These are phyloP conservation scores for Skeletonema menzelii DNA, from an alignment of 108 stramenopile species.

Conservation along the genomic window DNA sequence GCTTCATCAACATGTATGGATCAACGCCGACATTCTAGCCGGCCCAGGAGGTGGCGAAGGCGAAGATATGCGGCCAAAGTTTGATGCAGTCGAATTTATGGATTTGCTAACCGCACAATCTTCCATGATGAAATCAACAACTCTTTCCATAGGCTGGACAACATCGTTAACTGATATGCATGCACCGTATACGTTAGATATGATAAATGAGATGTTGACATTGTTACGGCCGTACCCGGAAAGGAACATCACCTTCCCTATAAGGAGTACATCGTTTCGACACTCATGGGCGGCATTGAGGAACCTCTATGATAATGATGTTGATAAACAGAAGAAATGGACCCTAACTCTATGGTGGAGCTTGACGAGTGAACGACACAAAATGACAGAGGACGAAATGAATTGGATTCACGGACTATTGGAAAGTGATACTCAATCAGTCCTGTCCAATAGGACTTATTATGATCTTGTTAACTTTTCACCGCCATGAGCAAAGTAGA, in stretches of 20 bases:
- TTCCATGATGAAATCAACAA: background rate
- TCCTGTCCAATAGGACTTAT: slow-evolving; percentile 15
- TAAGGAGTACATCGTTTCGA: slow-evolving; percentile 12
- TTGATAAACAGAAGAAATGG: slow-evolving; percentile 1
- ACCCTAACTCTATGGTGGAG: slow-evolving; percentile 32
- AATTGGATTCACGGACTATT: slow-evolving; percentile 17
- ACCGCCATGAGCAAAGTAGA: background rate
- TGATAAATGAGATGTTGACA: slow-evolving; percentile 19
- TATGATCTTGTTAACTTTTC: slow-evolving; percentile 23
- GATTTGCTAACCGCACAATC: slow-evolving; percentile 1
- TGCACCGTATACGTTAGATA: slow-evolving; percentile 22
- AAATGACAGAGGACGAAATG: slow-evolving; percentile 2
- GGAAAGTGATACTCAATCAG: slow-evolving; percentile 10
- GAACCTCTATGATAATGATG: slow-evolving; percentile 3
- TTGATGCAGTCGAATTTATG: slow-evolving; percentile 16
- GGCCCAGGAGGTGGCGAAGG: slow-evolving; percentile 22
- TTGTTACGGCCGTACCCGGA: slow-evolving; percentile 1
- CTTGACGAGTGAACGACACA: background rate
- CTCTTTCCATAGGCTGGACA: slow-evolving; percentile 31
- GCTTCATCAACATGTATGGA: slow-evolving; percentile 18
- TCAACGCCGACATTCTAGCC: slow-evolving; percentile 26
- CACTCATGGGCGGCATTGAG: slow-evolving; percentile 21
- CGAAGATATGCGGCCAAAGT: slow-evolving; percentile 32
- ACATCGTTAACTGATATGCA: slow-evolving; percentile 13
- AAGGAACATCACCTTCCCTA: slow-evolving; percentile 17